phyloP scores from a whole-genome alignment of 192 early-diverging fungal species.

The Thoreauomyces humboldtii region DNA sequence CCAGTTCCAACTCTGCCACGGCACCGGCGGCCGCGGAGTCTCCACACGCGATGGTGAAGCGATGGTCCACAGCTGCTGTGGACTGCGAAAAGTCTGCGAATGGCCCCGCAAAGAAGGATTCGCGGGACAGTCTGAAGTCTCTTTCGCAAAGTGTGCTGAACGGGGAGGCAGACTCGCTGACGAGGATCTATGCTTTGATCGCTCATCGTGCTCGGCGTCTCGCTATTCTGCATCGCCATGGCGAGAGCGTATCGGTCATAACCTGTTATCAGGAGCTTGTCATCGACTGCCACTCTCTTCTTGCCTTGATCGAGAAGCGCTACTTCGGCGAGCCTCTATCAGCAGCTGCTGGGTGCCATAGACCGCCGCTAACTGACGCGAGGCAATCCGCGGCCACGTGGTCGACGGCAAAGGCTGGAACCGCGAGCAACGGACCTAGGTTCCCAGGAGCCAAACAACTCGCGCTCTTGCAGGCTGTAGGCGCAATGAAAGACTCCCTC shows the following conservation, averaged over 20 bases:
- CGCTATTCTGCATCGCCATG: conserved; percentile 25
- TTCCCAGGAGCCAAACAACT: conserved; percentile 27
- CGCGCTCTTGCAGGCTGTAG: conserved; percentile 20
- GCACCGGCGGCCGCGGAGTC: too few relatives aligned
- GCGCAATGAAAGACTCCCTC: conserved; percentile 19
- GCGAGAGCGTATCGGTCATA: conserved; percentile 1
- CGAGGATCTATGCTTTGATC: conserved; percentile 12
- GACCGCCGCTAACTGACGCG: too few relatives aligned
- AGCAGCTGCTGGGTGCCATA: too few relatives aligned
- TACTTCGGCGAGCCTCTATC: conserved; percentile 2
- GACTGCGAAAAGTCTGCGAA: neutral
- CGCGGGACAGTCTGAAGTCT: neutral
- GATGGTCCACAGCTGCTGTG: neutral
- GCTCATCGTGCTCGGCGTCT: conserved; percentile 22
- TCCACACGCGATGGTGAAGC: neutral
- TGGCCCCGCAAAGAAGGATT: neutral
- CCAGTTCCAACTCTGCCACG: too few relatives aligned
- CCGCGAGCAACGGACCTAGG: neutral
- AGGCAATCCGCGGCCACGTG: neutral
- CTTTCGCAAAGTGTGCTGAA: too few relatives aligned
- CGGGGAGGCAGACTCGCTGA: conserved; percentile 1
- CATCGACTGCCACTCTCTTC: conserved; percentile 18
- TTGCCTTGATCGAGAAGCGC: conserved; percentile 11
- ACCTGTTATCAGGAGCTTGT: conserved; percentile 27
- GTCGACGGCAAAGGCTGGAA: neutral